Evolutionary conservation across 2,329 filamentous ascomycete species (phyloP).

Genomic region (Beauveria sp.): DNA sequence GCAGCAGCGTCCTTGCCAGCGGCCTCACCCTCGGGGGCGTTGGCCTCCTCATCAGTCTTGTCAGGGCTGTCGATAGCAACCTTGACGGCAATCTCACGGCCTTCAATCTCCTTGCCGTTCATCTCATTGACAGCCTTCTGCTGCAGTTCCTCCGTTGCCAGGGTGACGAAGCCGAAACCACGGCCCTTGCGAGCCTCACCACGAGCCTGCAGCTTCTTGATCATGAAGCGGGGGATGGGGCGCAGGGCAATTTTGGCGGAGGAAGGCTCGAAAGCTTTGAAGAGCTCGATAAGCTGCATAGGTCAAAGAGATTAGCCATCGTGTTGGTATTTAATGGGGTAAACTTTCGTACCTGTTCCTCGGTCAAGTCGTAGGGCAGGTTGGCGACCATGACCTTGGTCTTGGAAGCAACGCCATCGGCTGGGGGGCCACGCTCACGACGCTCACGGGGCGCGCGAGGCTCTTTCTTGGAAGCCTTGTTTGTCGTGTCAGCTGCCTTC

Average conservation of each 20-base stretch:
- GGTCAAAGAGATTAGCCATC: slow-evolving; percentile 11
- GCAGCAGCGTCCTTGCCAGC: slow-evolving; percentile 31
- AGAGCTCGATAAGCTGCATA: slow-evolving; percentile 88
- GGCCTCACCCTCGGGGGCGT: slow-evolving; percentile 39
- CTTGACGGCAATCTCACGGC: slow-evolving; percentile 98
- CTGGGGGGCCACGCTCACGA: slow-evolving; percentile 84
- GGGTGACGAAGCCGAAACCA: slow-evolving; percentile 96
- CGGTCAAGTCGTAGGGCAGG: slow-evolving; percentile 93
- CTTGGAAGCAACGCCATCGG: slow-evolving; percentile 96
- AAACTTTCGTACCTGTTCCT: slow-evolving; percentile 70
- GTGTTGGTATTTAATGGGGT: background rate
- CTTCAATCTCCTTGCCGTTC: slow-evolving; percentile 99
- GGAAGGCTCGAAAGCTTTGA: slow-evolving; percentile 81
- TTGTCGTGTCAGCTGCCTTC: slow-evolving; percentile 48
- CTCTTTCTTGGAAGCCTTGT: slow-evolving; percentile 50
- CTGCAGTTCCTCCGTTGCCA: slow-evolving; percentile 91
- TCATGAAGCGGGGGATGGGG: slow-evolving; percentile 98
- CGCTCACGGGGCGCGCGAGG: slow-evolving; percentile 47
- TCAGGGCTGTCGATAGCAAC: slow-evolving; percentile 98
- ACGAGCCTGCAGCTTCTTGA: slow-evolving; percentile 98
- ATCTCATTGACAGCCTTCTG: slow-evolving; percentile 96
- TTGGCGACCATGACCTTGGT: slow-evolving; percentile 99
- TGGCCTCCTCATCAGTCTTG: slow-evolving; percentile 85
- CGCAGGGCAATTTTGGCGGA: slow-evolving; percentile 98
- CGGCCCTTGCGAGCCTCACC: slow-evolving; percentile 98